phyloP scores from a whole-genome alignment of 164 flowering plant genomes.

The Brasenia schreberi region DNA sequence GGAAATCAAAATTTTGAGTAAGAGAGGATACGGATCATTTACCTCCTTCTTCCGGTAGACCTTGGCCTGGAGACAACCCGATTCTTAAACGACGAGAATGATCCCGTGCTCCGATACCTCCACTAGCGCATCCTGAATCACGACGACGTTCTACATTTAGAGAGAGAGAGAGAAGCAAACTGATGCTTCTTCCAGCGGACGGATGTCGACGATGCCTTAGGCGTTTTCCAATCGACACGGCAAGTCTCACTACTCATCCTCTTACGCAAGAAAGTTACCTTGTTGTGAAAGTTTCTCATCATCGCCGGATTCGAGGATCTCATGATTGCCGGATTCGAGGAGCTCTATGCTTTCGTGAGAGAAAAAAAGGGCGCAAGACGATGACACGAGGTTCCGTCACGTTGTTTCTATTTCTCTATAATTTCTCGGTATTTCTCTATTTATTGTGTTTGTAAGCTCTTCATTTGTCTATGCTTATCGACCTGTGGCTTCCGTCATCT shows the following conservation, averaged over 20 bases:
- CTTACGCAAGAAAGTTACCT: too few species aligned
- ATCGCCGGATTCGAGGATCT: too few species aligned
- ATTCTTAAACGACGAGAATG: conserved; percentile 78
- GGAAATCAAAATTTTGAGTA: neutral
- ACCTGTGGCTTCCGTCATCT: too few species aligned
- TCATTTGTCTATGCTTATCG: too few species aligned
- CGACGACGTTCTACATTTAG: neutral
- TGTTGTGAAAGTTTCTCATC: too few species aligned
- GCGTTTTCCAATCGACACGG: conserved; percentile 76
- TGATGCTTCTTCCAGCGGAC: conserved; percentile 93
- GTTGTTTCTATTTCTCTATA: too few species aligned
- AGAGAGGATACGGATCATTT: neutral
- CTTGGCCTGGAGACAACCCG: conserved; percentile 89
- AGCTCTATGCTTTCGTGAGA: too few species aligned
- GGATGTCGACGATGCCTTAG: conserved; percentile 81
- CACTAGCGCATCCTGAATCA: conserved; percentile 60
- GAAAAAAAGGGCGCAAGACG: too few species aligned
- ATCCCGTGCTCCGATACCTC: conserved; percentile 89
- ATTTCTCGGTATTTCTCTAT: too few species aligned
- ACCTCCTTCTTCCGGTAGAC: conserved; percentile 93
- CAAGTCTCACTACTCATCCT: conserved; percentile 30
- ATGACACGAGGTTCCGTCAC: too few species aligned
- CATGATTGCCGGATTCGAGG: too few species aligned
- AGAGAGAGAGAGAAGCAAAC: conserved; percentile 18
- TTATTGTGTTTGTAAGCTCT: too few species aligned